These are phyloP conservation scores for Sindora glabra DNA, from an alignment of 306 rosid genomes.

Conservation along the genomic window DNA sequence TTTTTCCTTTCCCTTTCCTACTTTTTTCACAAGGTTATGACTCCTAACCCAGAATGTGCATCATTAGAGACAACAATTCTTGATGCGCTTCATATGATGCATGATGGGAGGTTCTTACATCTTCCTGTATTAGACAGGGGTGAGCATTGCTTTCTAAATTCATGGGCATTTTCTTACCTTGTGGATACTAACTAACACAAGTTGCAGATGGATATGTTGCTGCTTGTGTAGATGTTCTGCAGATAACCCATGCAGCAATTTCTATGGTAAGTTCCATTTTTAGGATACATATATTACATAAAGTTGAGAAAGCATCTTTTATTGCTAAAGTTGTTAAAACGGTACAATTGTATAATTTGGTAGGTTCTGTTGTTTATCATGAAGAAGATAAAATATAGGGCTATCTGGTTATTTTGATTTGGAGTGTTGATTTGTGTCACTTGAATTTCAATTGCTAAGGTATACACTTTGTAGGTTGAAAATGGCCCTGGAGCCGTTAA, in stretches of 20 bases:
- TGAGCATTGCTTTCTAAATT: constrained; percentile 31
- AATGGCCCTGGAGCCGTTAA: too few species aligned
- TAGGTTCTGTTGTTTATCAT: too few species aligned
- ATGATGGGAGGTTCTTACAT: constrained; percentile 87
- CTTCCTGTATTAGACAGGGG: constrained; percentile 93
- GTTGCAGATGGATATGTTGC: constrained; percentile 63
- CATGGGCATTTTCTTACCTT: constrained; percentile 4
- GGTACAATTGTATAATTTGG: too few species aligned
- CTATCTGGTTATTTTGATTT: too few species aligned
- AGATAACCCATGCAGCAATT: constrained; percentile 83
- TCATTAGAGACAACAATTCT: constrained; percentile 76
- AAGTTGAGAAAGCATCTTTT: too few species aligned
- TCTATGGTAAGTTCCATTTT: constrained; percentile 57
- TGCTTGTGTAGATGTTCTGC: constrained; percentile 90
- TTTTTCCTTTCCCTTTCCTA: constrained; percentile 4
- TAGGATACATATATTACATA: too few species aligned
- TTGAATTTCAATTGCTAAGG: too few species aligned
- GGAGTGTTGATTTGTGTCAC: too few species aligned
- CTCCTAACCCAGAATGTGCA: constrained; percentile 88
- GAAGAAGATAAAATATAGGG: too few species aligned
- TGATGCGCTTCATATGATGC: constrained; percentile 90
- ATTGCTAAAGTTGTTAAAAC: too few species aligned
- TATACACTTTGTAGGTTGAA: too few species aligned
- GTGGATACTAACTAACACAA: constrained; percentile 13
- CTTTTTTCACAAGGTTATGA: constrained; percentile 64